A percentile compares a stretch with the other conserved stretches of the same genome.
phyloP scores from a whole-genome alignment of 768 basidiomycete genomes.

The Serendipita indica region DNA sequence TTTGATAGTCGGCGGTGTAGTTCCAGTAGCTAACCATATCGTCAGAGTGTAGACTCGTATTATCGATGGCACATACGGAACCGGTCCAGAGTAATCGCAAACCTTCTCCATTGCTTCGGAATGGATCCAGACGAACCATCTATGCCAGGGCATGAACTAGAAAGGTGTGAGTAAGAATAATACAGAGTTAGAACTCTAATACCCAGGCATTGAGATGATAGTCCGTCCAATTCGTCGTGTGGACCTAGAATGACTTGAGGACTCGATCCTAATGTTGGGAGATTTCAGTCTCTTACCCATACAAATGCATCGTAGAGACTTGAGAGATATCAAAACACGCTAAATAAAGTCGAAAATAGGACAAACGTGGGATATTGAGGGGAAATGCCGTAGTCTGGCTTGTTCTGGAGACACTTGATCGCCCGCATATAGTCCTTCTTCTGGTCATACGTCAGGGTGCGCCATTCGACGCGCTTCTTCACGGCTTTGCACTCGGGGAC shows the following conservation, averaged over 20 bases:
- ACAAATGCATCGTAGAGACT: constrained; percentile 1
- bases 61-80: not conserved
- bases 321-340: not conserved
- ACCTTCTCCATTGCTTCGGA: not conserved
- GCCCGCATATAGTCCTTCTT: constrained; percentile 7
- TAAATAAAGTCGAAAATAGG: not conserved
- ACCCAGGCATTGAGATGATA: not conserved
- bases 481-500: not conserved
- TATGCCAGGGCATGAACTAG: constrained; percentile 7
- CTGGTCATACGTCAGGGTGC: not conserved
- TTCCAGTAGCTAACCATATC: not conserved
- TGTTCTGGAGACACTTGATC: constrained; percentile 4
- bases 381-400: constrained; percentile 5
- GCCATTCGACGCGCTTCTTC: not conserved
- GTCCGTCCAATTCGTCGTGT: not conserved
- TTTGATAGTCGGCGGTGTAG: constrained; percentile 3
- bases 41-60: not conserved
- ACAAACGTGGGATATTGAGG: not conserved
- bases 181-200: not conserved
- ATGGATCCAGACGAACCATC: constrained; percentile 7
- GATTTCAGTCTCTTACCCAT: not conserved
- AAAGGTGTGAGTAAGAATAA: not conserved
- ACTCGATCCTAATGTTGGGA: not conserved
- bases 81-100: not conserved
- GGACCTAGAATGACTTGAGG: not conserved